Percentiles rank a stretch among this genome's conserved stretches.
These are phyloP conservation scores for Agrocybe chaxingu DNA, from an alignment of 768 basidiomycete genomes.

Conservation along the genomic window DNA sequence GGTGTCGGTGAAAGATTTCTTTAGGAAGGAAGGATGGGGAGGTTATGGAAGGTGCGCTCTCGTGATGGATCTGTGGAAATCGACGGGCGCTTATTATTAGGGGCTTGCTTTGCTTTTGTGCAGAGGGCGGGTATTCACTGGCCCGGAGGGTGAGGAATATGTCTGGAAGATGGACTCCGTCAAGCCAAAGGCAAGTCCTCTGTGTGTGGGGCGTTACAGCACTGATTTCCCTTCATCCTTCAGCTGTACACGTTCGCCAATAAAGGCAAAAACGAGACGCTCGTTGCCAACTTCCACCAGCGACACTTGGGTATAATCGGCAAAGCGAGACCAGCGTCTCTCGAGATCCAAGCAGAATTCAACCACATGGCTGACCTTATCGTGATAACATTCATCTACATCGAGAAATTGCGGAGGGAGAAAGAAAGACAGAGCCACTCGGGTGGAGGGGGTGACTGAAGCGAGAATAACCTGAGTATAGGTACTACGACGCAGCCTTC, in stretches of 20 bases:
- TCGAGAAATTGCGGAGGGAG: conserved; percentile 12
- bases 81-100: too few species aligned
- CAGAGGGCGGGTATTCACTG: conserved; percentile 25
- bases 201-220: neutral
- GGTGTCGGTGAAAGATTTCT: conserved; percentile 4
- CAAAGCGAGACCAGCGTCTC: conserved; percentile 6
- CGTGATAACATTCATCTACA: neutral
- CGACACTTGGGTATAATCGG: neutral
- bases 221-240: neutral
- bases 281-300: neutral
- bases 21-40: conserved; percentile 14
- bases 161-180: conserved; percentile 2
- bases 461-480: too few species aligned
- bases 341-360: conserved; percentile 12
- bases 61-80: neutral
- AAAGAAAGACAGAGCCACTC: neutral
- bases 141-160: conserved; percentile 21
- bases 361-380: conserved; percentile 13
- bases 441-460: too few species aligned
- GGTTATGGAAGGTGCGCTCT: neutral
- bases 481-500: too few species aligned
- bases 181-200: conserved; percentile 3
- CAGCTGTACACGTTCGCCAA: neutral
- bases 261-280: neutral
- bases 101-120: neutral